Evolutionary conservation across 352 stramenopile species (phyloP).

Genomic region (Phytophthora melonis): DNA sequence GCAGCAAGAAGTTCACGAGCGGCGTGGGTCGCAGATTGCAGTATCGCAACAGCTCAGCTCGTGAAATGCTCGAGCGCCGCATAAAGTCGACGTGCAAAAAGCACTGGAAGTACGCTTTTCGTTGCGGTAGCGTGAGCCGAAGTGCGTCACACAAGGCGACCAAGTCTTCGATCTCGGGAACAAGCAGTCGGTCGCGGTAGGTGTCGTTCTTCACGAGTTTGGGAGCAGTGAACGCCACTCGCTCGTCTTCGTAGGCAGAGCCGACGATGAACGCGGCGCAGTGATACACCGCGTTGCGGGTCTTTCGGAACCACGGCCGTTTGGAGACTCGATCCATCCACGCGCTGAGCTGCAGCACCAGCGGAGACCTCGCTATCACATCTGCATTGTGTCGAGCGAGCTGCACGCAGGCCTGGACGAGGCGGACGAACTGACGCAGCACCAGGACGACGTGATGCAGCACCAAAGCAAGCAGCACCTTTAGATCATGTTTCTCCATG

Average conservation of each 20-base stretch:
- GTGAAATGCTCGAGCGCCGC: slow-evolving; percentile 58
- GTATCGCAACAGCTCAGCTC: slow-evolving; percentile 64
- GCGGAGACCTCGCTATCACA: slow-evolving; percentile 9
- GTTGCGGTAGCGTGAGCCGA: slow-evolving; percentile 56
- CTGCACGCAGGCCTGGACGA: slow-evolving; percentile 4
- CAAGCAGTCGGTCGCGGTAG: slow-evolving; percentile 72
- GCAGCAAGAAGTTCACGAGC: slow-evolving; percentile 48
- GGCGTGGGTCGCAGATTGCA: slow-evolving; percentile 54
- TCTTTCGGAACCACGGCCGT: slow-evolving; percentile 33
- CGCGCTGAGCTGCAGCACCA: slow-evolving; percentile 2
- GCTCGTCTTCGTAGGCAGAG: slow-evolving; percentile 57
- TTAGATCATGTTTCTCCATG: slow-evolving; percentile 27
- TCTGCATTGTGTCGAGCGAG: slow-evolving; percentile 5
- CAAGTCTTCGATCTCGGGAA: slow-evolving; percentile 65
- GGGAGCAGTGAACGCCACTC: slow-evolving; percentile 49
- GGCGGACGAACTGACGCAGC: slow-evolving; percentile 7
- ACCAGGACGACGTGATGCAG: slow-evolving; percentile 9
- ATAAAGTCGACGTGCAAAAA: slow-evolving; percentile 72
- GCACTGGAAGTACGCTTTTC: slow-evolving; percentile 68
- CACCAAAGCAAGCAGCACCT: slow-evolving; percentile 19
- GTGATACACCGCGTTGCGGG: slow-evolving; percentile 32
- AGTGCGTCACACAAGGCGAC: slow-evolving; percentile 66
- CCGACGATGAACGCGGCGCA: slow-evolving; percentile 52
- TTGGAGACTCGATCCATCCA: slow-evolving; percentile 14
- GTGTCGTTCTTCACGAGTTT: slow-evolving; percentile 66